Base-by-base conservation (phyloP, 768 basidiomycete species). In the Lentinula guzmanii region DNA sequence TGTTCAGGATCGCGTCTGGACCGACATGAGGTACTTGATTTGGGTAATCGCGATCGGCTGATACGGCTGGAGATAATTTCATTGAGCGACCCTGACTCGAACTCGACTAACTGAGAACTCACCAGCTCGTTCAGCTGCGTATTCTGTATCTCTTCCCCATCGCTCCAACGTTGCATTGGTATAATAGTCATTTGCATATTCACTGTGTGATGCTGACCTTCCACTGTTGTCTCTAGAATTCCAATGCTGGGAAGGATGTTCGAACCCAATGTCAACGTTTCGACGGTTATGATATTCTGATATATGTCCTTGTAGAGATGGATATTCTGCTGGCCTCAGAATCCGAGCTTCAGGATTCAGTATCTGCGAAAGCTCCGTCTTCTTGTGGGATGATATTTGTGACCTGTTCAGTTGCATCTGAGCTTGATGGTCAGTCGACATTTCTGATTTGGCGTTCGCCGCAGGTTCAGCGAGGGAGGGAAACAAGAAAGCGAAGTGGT, bases 1-100 rank as follows among this genome's bases (percentile, higher is more conserved):
- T 34, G 35, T 54, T 37, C 53, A 54, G n/a, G 35, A 54, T 5
- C 53, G 53, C 53, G 55, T 45, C 24, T 28, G 41, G 24, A 16
- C 37, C 10, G 24, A 56, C 55, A 56, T 43, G 24, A 7, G 55
- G 42, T 9, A 37, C 10, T 16, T 56, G 34, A 33, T 37, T 56
- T 56, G 55, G 55, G 39, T 56, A 41, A 56, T 56, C 55, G 28
- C 55, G 55, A 56, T 56, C 39, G 21, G 39, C 55, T 33, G 53
- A 55, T 55, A 55, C 15, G 34, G 33, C 53, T 56, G 41, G 28
- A 28, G 28, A 28, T 28, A 28, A 43, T 5, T 18, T 13, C 6
- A 42, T 16, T 33, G 55, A 56, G 55, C 41, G 55, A 56, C 53
- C 53, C 53, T 56, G 55, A 56, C 39, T 41, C 13, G 15, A 18